Evolutionary conservation across 2,329 filamentous ascomycete genomes (phyloP).

Genomic region (Aspergillus tanneri): DNA sequence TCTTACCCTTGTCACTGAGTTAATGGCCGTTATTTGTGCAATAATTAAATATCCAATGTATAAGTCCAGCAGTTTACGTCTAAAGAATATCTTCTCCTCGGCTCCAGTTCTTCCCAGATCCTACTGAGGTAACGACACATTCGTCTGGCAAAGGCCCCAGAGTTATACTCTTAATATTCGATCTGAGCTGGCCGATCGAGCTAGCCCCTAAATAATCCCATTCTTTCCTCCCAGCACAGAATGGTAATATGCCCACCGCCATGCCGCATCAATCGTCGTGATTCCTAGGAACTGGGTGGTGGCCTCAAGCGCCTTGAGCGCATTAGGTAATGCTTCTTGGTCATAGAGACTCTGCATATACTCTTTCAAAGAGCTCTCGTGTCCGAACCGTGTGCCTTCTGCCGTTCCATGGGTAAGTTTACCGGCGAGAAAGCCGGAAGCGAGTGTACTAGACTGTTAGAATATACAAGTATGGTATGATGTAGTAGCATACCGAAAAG

Average conservation of each 20-base stretch:
- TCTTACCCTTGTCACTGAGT: background rate
- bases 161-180: slow-evolving; percentile 28
- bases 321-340: slow-evolving; percentile 1
- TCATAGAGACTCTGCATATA: slow-evolving; percentile 30
- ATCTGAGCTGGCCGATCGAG: slow-evolving; percentile 30
- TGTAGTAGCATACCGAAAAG: slow-evolving; percentile 2
- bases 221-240: slow-evolving; percentile 29
- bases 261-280: slow-evolving; percentile 35
- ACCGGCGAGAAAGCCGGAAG: slow-evolving; percentile 39
- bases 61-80: background rate
- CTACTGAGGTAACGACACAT: background rate
- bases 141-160: slow-evolving; percentile 35
- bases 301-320: slow-evolving; percentile 31
- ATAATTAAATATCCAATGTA: too few species aligned
- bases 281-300: slow-evolving; percentile 23
- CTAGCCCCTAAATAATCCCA: slow-evolving; percentile 40
- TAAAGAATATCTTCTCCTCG: background rate
- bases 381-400: slow-evolving; percentile 30
- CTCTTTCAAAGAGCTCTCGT: slow-evolving; percentile 27
- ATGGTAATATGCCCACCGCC: slow-evolving; percentile 38
- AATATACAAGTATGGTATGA: background rate
- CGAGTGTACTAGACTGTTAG: slow-evolving; percentile 21
- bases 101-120: background rate
- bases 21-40: background rate
- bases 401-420: slow-evolving; percentile 27